These are phyloP conservation scores for Alternaria angustiovoidea DNA, from an alignment of 2,329 filamentous ascomycete species.

Conservation along the genomic window DNA sequence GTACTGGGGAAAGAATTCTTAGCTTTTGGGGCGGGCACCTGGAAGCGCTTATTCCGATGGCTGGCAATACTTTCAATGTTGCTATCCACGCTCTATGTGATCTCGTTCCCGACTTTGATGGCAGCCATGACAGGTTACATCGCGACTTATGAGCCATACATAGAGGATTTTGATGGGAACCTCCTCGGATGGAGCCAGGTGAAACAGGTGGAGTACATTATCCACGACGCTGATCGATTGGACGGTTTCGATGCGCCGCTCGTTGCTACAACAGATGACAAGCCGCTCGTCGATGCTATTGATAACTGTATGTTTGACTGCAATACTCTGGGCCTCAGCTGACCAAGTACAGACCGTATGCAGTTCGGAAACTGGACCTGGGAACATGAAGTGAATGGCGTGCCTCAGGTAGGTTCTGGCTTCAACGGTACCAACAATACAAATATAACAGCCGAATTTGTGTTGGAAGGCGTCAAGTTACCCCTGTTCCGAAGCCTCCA, in stretches of 20 bases:
- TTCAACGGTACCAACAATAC: background rate
- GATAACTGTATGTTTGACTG: conserved; percentile 23
- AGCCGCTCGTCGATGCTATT: conserved; percentile 13
- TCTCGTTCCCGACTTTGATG: conserved; percentile 49
- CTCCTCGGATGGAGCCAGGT: conserved; percentile 37
- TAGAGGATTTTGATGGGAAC: conserved; percentile 34
- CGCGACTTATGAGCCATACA: conserved; percentile 38
- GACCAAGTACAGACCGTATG: background rate
- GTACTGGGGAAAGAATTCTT: conserved; percentile 42
- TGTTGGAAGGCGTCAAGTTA: background rate
- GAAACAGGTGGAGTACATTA: conserved; percentile 19
- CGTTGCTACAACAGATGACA: background rate
- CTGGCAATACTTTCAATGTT: conserved; percentile 41
- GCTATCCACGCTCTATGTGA: conserved; percentile 44
- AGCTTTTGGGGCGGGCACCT: conserved; percentile 30
- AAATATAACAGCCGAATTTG: background rate
- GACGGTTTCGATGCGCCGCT: conserved; percentile 25
- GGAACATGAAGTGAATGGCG: background rate
- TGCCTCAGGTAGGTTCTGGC: background rate
- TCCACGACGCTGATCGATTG: conserved; percentile 30
- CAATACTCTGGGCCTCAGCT: background rate
- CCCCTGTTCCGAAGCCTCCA: background rate
- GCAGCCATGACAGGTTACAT: conserved; percentile 53
- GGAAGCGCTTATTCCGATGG: conserved; percentile 46
- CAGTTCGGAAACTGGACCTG: background rate